A percentile compares a stretch with the other conserved stretches of the same genome.
phyloP scores from a whole-genome alignment of 31 red algal species.

The Odonthalia washingtoniensis region DNA sequence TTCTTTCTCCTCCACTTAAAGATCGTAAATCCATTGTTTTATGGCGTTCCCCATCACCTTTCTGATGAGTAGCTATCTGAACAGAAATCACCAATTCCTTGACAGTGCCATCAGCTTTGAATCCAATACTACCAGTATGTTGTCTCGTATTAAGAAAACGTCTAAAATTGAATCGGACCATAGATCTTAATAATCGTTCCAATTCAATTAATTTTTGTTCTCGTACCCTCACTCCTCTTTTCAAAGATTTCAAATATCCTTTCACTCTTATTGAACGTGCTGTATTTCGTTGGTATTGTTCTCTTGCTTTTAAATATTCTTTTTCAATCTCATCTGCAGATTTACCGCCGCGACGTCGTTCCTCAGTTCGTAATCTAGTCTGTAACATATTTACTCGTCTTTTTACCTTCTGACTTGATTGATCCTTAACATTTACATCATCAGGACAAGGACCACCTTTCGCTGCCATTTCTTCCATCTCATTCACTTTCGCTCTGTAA shows the following conservation, averaged over 20 bases:
- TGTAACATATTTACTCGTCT: conserved; percentile 29
- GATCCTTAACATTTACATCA: conserved; percentile 49
- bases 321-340: conserved; percentile 76
- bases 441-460: conserved; percentile 43
- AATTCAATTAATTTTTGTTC: conserved; percentile 33
- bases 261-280: conserved; percentile 16
- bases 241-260: conserved; percentile 47
- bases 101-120: conserved; percentile 44
- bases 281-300: conserved; percentile 56
- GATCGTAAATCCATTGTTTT: conserved; percentile 75
- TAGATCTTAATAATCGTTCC: conserved; percentile 24
- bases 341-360: conserved; percentile 54
- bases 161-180: conserved; percentile 60
- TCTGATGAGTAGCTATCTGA: conserved; percentile 73
- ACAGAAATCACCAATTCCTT: conserved; percentile 72
- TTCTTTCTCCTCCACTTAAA: conserved; percentile 90
- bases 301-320: conserved; percentile 60
- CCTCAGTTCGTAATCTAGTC: conserved; percentile 59
- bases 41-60: conserved; percentile 72
- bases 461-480: conserved; percentile 41
- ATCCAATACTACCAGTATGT: conserved; percentile 61
- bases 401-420: conserved; percentile 44
- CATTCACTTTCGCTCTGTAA: conserved; percentile 27
- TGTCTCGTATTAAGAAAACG: conserved; percentile 65
- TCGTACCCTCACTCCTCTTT: conserved; percentile 46